These are phyloP conservation scores for Rhodotorula sp. DNA, from an alignment of 1,284 basidiomycete genomes.

Conservation along the genomic window DNA sequence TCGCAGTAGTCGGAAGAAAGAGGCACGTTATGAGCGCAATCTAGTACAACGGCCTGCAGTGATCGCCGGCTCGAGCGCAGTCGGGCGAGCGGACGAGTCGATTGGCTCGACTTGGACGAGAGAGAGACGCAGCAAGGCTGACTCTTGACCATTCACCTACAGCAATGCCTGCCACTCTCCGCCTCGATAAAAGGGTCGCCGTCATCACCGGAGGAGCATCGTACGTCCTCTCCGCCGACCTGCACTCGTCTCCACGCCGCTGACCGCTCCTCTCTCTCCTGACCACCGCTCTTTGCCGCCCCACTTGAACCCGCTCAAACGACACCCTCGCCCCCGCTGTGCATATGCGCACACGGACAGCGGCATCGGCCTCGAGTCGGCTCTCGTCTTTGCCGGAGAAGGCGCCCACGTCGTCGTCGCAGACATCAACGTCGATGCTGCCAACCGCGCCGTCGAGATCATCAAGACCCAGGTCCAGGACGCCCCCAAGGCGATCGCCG, in stretches of 20 bases:
- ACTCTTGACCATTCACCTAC: background rate
- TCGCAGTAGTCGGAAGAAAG: too few species aligned
- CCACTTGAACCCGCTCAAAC: background rate
- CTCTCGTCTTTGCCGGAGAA: constrained; percentile 86
- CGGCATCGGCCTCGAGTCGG: constrained; percentile 90
- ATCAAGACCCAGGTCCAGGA: constrained; percentile 65
- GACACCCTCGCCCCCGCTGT: background rate
- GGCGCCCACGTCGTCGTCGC: constrained; percentile 73
- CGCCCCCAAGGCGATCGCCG: constrained; percentile 59
- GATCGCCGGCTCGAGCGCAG: too few species aligned
- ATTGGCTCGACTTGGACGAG: background rate
- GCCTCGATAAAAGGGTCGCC: constrained; percentile 44
- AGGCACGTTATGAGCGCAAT: too few species aligned
- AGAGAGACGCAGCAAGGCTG: background rate
- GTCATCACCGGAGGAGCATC: constrained; percentile 53
- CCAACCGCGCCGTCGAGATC: constrained; percentile 65
- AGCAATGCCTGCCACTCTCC: constrained; percentile 31
- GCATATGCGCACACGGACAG: constrained; percentile 5
- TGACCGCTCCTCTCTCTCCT: constrained; percentile 28
- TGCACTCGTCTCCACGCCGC: background rate
- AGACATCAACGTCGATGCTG: constrained; percentile 75
- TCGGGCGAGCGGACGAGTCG: too few species aligned
- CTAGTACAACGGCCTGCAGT: too few species aligned
- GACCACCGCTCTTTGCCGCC: background rate
- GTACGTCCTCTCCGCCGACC: constrained; percentile 42